A percentile compares a stretch with the other conserved stretches of the same genome.
phyloP scores from a whole-genome alignment of 2,329 filamentous ascomycete species.

The Colletotrichum sp. region DNA sequence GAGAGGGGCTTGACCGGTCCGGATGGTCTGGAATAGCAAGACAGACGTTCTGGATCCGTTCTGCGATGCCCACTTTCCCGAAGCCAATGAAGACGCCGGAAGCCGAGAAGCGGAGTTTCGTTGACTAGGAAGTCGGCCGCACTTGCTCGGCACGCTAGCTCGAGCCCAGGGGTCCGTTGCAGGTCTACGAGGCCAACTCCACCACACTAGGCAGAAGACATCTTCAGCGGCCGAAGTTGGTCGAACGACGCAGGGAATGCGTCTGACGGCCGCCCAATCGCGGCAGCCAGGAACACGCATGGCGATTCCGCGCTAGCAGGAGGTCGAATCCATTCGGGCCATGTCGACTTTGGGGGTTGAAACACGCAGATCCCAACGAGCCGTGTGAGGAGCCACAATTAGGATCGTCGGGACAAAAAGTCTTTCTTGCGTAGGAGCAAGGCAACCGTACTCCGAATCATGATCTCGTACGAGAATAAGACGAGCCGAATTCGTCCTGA shows the following conservation, averaged over 20 bases:
- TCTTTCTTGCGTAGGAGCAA: not conserved
- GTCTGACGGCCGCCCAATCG: not conserved
- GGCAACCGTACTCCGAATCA: not conserved
- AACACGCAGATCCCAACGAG: constrained; percentile 6
- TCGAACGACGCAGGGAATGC: not conserved
- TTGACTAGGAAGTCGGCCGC: not conserved
- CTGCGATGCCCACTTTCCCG: not conserved
- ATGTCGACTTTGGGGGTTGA: constrained; percentile 3
- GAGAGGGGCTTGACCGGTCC: not conserved
- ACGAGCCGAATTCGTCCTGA: not conserved
- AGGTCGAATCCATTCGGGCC: not conserved
- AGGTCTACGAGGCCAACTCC: not conserved
- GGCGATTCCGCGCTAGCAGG: not conserved
- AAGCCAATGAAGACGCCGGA: not conserved
- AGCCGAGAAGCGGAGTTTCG: not conserved
- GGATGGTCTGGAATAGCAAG: not conserved
- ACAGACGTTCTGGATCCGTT: not conserved
- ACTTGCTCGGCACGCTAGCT: not conserved
- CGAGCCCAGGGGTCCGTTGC: not conserved
- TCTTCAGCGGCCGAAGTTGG: not conserved
- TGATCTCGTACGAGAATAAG: not conserved
- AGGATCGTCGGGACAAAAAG: not conserved
- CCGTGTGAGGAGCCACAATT: not conserved
- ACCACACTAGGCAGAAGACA: constrained; percentile 18
- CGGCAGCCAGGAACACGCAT: not conserved